A percentile compares a stretch with the other conserved stretches of the same genome.
Evolutionary conservation across 345 rosid genomes (phyloP).

Genomic region (Firmiana major): DNA sequence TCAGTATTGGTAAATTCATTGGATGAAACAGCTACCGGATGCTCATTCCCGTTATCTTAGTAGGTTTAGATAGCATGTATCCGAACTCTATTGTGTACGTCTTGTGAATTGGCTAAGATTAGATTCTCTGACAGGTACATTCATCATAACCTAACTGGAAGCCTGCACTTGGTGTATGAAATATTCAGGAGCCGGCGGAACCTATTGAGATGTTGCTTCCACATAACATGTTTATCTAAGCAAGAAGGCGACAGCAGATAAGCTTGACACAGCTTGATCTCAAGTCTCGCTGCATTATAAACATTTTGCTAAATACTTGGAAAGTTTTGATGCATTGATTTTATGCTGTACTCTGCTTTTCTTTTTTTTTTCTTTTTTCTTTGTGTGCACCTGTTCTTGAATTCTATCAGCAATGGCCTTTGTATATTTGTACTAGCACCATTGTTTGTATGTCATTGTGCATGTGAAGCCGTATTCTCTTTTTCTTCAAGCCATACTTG

Average conservation of each 20-base stretch:
- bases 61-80: not conserved
- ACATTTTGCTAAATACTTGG: not conserved
- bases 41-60: not conserved
- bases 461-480: not conserved
- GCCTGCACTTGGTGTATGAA: not conserved
- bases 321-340: constrained; percentile 3
- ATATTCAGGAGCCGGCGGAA: not conserved
- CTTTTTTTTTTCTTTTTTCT: not conserved
- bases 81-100: not conserved
- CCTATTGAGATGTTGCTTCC: not conserved
- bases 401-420: not conserved
- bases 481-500: too few species aligned
- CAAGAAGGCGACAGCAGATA: not conserved
- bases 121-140: not conserved
- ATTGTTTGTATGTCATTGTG: not conserved
- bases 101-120: not conserved
- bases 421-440: not conserved
- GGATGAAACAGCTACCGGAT: not conserved
- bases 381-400: not conserved
- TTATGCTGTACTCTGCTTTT: not conserved
- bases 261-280: not conserved
- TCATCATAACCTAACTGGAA: not conserved
- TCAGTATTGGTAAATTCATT: not conserved
- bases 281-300: not conserved
- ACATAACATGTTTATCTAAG: not conserved